phyloP scores from a whole-genome alignment of 2,329 filamentous ascomycete species.

The Phyllosticta capitalensis region DNA sequence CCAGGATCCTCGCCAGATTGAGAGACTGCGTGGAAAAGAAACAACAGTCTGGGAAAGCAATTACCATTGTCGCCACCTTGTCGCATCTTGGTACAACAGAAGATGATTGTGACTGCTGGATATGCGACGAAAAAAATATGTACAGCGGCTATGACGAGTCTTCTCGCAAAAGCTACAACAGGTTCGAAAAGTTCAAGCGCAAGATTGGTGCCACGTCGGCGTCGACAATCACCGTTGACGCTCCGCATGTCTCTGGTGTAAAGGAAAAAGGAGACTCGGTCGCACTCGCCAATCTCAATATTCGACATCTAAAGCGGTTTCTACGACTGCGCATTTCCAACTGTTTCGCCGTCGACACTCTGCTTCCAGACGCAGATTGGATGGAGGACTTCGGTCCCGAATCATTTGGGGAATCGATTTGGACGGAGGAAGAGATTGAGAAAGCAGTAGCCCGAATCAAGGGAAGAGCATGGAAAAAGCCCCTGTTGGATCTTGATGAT shows the following conservation, averaged over 20 bases:
- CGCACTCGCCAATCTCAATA: neutral
- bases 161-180: neutral
- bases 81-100: neutral
- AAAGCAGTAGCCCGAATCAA: neutral
- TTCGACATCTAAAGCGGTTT: neutral
- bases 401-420: neutral
- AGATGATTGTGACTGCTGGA: neutral
- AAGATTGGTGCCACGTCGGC: neutral
- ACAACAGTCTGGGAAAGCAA: neutral
- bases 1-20: neutral
- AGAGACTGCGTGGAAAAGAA: neutral
- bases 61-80: neutral
- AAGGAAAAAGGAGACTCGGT: neutral
- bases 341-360: neutral
- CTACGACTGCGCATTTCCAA: neutral
- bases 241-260: neutral
- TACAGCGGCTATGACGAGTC: neutral
- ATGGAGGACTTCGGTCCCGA: neutral
- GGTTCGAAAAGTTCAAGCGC: neutral
- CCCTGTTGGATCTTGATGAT: neutral
- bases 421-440: neutral
- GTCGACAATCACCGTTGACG: neutral
- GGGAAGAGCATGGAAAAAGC: neutral
- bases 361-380: neutral
- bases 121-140: neutral